phyloP scores from a whole-genome alignment of 1,139 yeast genomes.

The Martiniozyma asiatica region DNA sequence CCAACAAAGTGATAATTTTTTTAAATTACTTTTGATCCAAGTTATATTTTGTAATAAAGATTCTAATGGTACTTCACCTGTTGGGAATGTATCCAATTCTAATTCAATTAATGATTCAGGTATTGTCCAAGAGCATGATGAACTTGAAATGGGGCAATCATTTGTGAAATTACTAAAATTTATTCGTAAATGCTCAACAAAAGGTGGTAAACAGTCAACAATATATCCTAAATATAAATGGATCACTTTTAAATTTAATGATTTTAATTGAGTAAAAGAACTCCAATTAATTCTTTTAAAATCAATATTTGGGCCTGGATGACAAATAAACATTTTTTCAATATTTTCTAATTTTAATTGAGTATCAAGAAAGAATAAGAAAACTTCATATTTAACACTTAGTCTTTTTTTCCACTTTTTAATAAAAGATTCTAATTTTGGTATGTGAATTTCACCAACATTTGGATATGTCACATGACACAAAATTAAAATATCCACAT shows the following conservation, averaged over 20 bases:
- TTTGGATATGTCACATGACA: slow-evolving; percentile 5
- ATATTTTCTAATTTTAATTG: slow-evolving; percentile 1
- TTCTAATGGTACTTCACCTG: slow-evolving; percentile 5
- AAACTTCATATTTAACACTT: slow-evolving; percentile 3
- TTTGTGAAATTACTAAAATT: slow-evolving; percentile 3
- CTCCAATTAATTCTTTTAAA: slow-evolving; percentile 4
- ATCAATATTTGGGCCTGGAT: slow-evolving; percentile 4
- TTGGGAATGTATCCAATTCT: slow-evolving; percentile 5
- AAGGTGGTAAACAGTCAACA: slow-evolving; percentile 2
- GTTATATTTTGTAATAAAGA: background rate
- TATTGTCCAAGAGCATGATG: slow-evolving; percentile 2
- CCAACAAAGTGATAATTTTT: slow-evolving; percentile 5
- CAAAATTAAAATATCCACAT: slow-evolving; percentile 1
- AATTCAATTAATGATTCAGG: slow-evolving; percentile 4
- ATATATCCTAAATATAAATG: slow-evolving; percentile 3
- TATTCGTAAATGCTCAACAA: slow-evolving; percentile 1
- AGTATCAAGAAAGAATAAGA: slow-evolving; percentile 4
- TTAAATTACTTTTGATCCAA: slow-evolving; percentile 2
- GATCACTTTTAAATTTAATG: slow-evolving; percentile 3
- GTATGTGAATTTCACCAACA: background rate
- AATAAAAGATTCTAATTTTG: slow-evolving; percentile 2
- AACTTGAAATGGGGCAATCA: no score
- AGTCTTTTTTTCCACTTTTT: background rate
- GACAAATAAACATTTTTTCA: slow-evolving; percentile 4
- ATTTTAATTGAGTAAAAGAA: slow-evolving; percentile 1